Evolutionary conservation across 2,329 filamentous ascomycete genomes (phyloP).

Genomic region (Sphaerulina populicola): DNA sequence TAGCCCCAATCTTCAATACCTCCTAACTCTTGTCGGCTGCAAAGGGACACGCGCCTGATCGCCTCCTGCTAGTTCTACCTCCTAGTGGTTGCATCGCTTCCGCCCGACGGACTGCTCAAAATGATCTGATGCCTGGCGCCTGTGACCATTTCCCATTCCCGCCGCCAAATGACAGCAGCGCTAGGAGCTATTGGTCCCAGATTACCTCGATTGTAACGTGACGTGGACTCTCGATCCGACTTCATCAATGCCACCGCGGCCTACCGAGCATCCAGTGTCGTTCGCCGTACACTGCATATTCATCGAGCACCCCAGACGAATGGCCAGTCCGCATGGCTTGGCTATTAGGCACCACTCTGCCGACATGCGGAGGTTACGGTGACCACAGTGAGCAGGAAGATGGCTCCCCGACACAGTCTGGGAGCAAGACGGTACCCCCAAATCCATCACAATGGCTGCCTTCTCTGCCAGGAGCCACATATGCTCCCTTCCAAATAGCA

Average conservation of each 20-base stretch:
- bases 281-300: neutral
- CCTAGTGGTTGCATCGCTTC: neutral
- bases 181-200: neutral
- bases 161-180: conserved; percentile 1
- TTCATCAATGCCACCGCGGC: neutral
- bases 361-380: neutral
- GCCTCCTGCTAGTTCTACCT: neutral
- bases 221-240: too few relatives aligned
- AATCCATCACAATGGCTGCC: conserved; percentile 6
- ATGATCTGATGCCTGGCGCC: neutral
- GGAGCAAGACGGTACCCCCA: neutral
- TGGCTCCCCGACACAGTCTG: neutral
- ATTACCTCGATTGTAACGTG: neutral
- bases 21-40: too few relatives aligned
- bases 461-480: conserved; percentile 2
- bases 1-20: neutral
- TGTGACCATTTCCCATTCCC: neutral
- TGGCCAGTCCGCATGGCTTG: conserved; percentile 10
- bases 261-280: neutral
- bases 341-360: conserved; percentile 1
- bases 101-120: neutral
- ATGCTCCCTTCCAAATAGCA: conserved; percentile 13
- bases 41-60: neutral
- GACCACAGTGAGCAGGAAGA: neutral
- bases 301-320: neutral